Percentiles rank a stretch among this genome's conserved stretches.
Conservation (phyloP, 2,329 filamentous ascomycete genomes). For the Phaeophleospora eucalypticola region DNA sequence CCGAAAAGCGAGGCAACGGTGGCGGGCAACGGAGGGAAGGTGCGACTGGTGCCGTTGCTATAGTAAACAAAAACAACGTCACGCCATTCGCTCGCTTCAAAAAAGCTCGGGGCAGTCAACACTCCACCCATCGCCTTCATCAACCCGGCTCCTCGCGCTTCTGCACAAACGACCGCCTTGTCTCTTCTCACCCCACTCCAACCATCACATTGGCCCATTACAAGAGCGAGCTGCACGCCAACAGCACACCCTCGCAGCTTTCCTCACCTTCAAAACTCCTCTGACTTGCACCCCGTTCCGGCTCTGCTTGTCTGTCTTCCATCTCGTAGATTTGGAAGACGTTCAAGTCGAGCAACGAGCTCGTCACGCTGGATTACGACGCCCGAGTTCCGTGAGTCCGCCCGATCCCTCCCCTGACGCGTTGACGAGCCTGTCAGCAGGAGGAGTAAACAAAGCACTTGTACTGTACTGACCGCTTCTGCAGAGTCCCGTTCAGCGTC, state of each 20-base stretch:
- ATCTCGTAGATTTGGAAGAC: conserved; percentile 47
- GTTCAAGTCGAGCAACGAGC: conserved; percentile 67
- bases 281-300: neutral
- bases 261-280: neutral
- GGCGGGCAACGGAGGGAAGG: neutral
- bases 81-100: neutral
- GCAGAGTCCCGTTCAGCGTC: conserved; percentile 91
- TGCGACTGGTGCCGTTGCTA: conserved; percentile 1
- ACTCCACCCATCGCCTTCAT: neutral
- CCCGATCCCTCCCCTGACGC: neutral
- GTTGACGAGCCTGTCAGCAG: no score
- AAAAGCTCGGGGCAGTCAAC: neutral
- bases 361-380: conserved; percentile 99
- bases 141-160: neutral
- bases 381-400: conserved; percentile 71
- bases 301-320: conserved; percentile 25
- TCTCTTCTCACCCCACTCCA: neutral
- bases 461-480: conserved; percentile 3
- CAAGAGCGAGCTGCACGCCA: neutral
- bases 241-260: neutral
- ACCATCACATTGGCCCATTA: conserved; percentile 1
- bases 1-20: neutral
- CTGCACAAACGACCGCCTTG: conserved; percentile 3
- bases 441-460: no score
- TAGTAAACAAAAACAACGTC: neutral